Evolutionary conservation across 495 filamentous ascomycete species (phyloP).

Genomic region (Coniosporium apollinis): DNA sequence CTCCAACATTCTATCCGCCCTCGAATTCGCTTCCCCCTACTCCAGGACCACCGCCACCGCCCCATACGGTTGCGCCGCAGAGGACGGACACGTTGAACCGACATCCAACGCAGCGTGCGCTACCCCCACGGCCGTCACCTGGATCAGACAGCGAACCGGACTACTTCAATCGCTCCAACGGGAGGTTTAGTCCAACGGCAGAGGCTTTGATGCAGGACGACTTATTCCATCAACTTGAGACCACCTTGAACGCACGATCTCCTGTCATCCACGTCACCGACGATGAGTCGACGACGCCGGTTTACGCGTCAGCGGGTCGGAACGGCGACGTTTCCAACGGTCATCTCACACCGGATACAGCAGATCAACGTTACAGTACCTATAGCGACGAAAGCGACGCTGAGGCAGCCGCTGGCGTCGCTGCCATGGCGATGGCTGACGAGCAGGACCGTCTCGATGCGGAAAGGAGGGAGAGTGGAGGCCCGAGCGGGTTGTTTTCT

Average conservation of each 20-base stretch:
- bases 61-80: conserved; percentile 30
- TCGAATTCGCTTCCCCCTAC: conserved; percentile 24
- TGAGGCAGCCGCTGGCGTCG: conserved; percentile 72
- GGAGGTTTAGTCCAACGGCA: neutral
- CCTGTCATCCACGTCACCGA: no score
- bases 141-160: conserved; percentile 27
- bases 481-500: no score
- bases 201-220: conserved; percentile 19
- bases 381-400: conserved; percentile 71
- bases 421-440: conserved; percentile 71
- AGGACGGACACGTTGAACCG: conserved; percentile 37
- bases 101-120: conserved; percentile 42
- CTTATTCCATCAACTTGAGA: conserved; percentile 22
- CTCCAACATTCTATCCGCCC: conserved; percentile 16
- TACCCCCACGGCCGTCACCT: conserved; percentile 38
- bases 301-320: neutral
- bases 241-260: no score
- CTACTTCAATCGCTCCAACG: conserved; percentile 16
- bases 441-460: conserved; percentile 51
- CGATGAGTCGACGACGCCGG: no score
- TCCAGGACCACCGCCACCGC: conserved; percentile 26
- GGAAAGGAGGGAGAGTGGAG: conserved; percentile 38
- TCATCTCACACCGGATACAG: conserved; percentile 28
- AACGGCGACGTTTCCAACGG: conserved; percentile 36
- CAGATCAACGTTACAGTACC: conserved; percentile 34